Conservation (phyloP, 208 protist species). For the Perkinsela sp. region DNA sequence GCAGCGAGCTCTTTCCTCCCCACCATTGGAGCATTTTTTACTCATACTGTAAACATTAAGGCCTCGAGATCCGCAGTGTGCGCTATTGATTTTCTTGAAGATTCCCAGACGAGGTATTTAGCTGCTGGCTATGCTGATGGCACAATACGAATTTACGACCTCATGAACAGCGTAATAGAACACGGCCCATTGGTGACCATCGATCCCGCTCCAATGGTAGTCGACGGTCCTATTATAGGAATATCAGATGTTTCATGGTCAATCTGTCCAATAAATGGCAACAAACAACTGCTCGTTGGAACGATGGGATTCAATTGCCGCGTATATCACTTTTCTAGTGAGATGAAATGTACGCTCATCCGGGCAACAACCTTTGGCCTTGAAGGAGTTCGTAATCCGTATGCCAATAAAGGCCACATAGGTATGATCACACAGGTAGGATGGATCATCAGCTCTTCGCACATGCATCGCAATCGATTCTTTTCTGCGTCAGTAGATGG, state of each 20-base stretch:
- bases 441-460: background rate
- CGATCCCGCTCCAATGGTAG: background rate
- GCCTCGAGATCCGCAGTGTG: background rate
- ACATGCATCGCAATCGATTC: background rate
- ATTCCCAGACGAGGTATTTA: background rate
- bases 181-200: background rate
- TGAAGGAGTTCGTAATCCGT: background rate
- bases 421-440: background rate
- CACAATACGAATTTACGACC: background rate
- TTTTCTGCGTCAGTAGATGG: background rate
- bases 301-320: background rate
- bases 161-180: background rate
- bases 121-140: background rate
- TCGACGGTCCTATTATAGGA: background rate
- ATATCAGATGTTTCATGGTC: background rate
- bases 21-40: background rate
- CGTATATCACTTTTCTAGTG: background rate
- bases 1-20: background rate
- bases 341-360: background rate
- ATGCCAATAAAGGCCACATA: background rate
- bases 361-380: background rate
- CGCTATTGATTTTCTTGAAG: background rate
- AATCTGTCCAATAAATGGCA: background rate
- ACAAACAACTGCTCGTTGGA: background rate
- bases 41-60: background rate